Base-by-base conservation (phyloP, 129 eudicot genomes). In the Tagetes patula region DNA sequence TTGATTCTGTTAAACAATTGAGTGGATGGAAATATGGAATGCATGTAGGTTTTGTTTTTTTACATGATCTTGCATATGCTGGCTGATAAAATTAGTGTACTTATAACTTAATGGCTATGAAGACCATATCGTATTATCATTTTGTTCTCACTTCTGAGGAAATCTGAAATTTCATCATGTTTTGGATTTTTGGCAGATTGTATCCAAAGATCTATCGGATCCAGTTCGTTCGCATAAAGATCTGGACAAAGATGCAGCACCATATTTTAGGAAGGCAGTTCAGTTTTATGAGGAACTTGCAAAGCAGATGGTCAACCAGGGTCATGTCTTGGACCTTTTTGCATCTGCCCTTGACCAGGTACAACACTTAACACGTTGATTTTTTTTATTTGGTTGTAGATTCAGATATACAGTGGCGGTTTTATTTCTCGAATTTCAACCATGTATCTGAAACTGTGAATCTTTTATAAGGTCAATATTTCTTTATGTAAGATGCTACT, bases 331-430 rank as follows among this genome's bases (percentile, higher is more conserved):
- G 86, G 98, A 93, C 72, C 86, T 93, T 80, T 93, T 89, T 83
- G 98, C 98, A 59, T 93, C 98, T 59, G 98, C 98, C 68, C 96
- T 93, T 75, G 98, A 93, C 72, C 98, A 93, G 96, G 98, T 93
- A 66, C 59, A 73, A 42, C 45, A 11, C 13, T 75, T 70, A 33
- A 41, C 46, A 37, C 60, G 65, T 49, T 48, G 63, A 70, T 12
- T n/a, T 5, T 67, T 75, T 31, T 67, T 30, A 67, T 56, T 30
- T 66, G 38, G 42, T 14, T 33, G 45, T 67, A 75, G 59, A 36
- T 45, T 34, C 45, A 33, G 41, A 56, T 69, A 34, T 41, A 66
- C 46, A 32, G 54, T 75, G 65, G 38, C 42, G 74, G 39, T 32
- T 67, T 4, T 41, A 33, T 54, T 8, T 65, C 43, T 38, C 39